A percentile compares a stretch with the other conserved stretches of the same genome.
Evolutionary conservation across 2,329 filamentous ascomycete species (phyloP).

Genomic region (Ascochyta koolunga): DNA sequence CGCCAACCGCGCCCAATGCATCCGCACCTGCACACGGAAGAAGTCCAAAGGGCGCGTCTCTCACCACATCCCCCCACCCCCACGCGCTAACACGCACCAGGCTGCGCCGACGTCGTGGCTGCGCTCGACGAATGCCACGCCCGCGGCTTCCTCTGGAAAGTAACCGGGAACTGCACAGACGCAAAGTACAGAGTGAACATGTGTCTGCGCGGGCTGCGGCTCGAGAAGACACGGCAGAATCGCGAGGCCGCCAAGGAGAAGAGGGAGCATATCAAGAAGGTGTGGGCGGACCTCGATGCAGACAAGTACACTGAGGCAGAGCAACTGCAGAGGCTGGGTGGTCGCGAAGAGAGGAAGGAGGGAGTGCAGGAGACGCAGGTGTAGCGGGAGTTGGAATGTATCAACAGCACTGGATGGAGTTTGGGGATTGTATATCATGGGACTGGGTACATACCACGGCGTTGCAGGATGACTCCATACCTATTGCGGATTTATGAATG

Average conservation of each 20-base stretch:
- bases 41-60: conserved; percentile 74
- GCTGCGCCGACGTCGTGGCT: conserved; percentile 91
- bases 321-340: background rate
- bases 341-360: background rate
- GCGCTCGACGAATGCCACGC: conserved; percentile 96
- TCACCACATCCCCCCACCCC: background rate
- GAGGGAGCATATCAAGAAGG: conserved; percentile 74
- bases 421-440: conserved; percentile 1
- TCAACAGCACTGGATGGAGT: background rate
- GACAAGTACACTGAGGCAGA: conserved; percentile 55
- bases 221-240: conserved; percentile 79
- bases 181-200: conserved; percentile 83
- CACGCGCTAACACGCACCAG: conserved; percentile 54
- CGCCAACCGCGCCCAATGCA: conserved; percentile 72
- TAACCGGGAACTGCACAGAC: conserved; percentile 86
- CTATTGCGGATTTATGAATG: background rate
- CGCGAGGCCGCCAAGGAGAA: conserved; percentile 71
- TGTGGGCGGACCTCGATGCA: conserved; percentile 79
- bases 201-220: conserved; percentile 81
- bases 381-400: background rate
- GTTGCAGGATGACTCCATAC: background rate
- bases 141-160: conserved; percentile 89
- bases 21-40: conserved; percentile 93
- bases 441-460: background rate
- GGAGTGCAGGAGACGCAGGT: background rate